A percentile compares a stretch with the other conserved stretches of the same genome.
These are phyloP conservation scores for Aspergillus ochraceoroseus DNA, from an alignment of 2,329 filamentous ascomycete genomes.

Conservation along the genomic window DNA sequence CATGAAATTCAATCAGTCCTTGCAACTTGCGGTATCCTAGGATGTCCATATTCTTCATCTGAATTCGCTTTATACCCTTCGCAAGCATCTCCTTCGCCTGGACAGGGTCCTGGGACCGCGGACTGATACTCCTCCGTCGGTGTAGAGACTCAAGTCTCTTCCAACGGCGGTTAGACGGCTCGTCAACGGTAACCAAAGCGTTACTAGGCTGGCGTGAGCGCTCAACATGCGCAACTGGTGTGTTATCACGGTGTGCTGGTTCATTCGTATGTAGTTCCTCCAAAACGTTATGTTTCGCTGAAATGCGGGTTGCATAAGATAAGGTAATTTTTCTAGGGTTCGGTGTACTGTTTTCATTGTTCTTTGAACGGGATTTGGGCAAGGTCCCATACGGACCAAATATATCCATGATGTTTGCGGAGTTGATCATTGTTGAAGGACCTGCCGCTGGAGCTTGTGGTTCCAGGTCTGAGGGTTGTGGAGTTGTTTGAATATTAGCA, in stretches of 20 bases:
- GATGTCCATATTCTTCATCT: conserved; percentile 36
- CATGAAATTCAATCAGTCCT: conserved; percentile 37
- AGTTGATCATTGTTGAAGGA: background rate
- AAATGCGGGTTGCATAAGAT: conserved; percentile 21
- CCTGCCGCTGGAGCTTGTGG: background rate
- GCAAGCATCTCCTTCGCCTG: conserved; percentile 39
- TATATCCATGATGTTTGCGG: background rate
- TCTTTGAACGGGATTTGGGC: conserved; percentile 6
- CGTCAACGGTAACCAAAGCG: conserved; percentile 18
- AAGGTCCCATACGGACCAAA: background rate
- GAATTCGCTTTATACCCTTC: conserved; percentile 37
- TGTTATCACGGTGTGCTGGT: conserved; percentile 28
- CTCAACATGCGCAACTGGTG: conserved; percentile 20
- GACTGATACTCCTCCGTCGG: conserved; percentile 34
- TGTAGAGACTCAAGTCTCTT: conserved; percentile 31
- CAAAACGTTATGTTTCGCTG: conserved; percentile 29
- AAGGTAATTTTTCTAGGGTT: conserved; percentile 15
- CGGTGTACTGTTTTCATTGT: conserved; percentile 26
- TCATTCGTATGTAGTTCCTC: conserved; percentile 41
- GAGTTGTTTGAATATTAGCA: background rate
- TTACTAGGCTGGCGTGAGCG: conserved; percentile 16
- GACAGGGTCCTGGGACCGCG: conserved; percentile 37
- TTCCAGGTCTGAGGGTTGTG: background rate
- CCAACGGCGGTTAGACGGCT: conserved; percentile 30
- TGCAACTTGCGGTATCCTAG: conserved; percentile 44